Percentiles rank a stretch among this genome's conserved stretches.
These are phyloP conservation scores for Williopsis jadinii DNA, from an alignment of 1,139 yeast genomes.

Conservation along the genomic window DNA sequence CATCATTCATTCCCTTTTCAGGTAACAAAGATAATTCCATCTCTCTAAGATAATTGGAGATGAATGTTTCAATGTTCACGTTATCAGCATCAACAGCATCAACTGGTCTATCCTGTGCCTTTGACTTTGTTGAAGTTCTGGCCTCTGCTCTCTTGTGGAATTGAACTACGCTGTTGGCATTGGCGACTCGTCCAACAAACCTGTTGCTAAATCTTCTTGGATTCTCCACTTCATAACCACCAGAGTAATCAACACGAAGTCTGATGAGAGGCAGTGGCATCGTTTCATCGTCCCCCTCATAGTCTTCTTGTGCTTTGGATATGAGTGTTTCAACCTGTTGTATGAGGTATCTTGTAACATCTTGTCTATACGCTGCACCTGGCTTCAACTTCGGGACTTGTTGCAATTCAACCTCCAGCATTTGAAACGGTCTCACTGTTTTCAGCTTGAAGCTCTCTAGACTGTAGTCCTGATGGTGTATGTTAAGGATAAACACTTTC, in stretches of 20 bases:
- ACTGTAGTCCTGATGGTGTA: conserved; percentile 52
- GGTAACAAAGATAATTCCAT: conserved; percentile 67
- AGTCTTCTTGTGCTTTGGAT: conserved; percentile 45
- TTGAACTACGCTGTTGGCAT: conserved; percentile 75
- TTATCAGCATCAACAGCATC: conserved; percentile 18
- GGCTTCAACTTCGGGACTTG: conserved; percentile 50
- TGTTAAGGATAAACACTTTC: conserved; percentile 61
- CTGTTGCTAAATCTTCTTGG: conserved; percentile 83
- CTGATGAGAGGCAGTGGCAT: conserved; percentile 75
- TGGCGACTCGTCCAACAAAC: conserved; percentile 89
- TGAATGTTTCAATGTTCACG: conserved; percentile 49
- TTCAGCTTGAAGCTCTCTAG: conserved; percentile 60
- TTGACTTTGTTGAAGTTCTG: conserved; percentile 16
- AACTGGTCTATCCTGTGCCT: conserved; percentile 12
- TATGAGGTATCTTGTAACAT: conserved; percentile 54
- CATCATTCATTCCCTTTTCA: conserved; percentile 68
- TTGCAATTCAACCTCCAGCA: conserved; percentile 55
- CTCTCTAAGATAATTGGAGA: conserved; percentile 53
- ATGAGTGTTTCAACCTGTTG: conserved; percentile 64
- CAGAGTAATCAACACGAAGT: conserved; percentile 80
- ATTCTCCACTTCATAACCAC: conserved; percentile 88
- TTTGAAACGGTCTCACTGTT: conserved; percentile 78
- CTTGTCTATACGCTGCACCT: conserved; percentile 55
- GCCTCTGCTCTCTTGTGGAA: conserved; percentile 45
- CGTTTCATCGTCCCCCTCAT: conserved; percentile 32